Conservation (phyloP, 2,329 filamentous ascomycete species). For the Verticillium tricorpus region DNA sequence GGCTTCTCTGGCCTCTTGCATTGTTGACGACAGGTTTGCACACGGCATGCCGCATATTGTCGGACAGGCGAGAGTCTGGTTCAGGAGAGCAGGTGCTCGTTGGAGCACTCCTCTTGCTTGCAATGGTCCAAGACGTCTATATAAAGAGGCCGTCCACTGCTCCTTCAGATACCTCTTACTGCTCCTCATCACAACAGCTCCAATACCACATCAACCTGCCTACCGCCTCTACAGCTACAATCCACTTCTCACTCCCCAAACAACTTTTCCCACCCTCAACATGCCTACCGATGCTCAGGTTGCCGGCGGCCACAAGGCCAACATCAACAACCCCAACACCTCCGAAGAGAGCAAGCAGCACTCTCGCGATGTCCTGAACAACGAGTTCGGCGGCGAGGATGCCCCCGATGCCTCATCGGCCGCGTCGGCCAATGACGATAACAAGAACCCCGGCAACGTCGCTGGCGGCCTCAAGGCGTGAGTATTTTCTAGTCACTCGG, state of each 20-base stretch:
- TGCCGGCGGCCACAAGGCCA: slow-evolving; percentile 56
- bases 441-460: slow-evolving; percentile 52
- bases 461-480: slow-evolving; percentile 47
- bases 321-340: slow-evolving; percentile 51
- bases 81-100: not conserved
- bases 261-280: slow-evolving; percentile 15
- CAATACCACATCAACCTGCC: not conserved
- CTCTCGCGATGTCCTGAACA: slow-evolving; percentile 47
- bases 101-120: not conserved
- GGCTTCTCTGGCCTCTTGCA: not conserved
- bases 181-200: slow-evolving; percentile 5
- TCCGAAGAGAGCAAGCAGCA: slow-evolving; percentile 52
- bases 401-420: slow-evolving; percentile 21
- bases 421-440: slow-evolving; percentile 22
- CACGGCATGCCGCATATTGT: not conserved
- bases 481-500: slow-evolving; percentile 13
- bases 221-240: not conserved
- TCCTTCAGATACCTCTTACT: fast-evolving
- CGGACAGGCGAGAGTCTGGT: not conserved
- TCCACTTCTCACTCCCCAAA: not conserved
- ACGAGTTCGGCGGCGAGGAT: slow-evolving; percentile 39
- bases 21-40: not conserved
- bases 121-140: slow-evolving; percentile 2
- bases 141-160: slow-evolving; percentile 7
- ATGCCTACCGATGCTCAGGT: slow-evolving; percentile 48